Base-by-base conservation (phyloP, 1,139 yeast genomes). In the Debaryomyces robertsiae region DNA sequence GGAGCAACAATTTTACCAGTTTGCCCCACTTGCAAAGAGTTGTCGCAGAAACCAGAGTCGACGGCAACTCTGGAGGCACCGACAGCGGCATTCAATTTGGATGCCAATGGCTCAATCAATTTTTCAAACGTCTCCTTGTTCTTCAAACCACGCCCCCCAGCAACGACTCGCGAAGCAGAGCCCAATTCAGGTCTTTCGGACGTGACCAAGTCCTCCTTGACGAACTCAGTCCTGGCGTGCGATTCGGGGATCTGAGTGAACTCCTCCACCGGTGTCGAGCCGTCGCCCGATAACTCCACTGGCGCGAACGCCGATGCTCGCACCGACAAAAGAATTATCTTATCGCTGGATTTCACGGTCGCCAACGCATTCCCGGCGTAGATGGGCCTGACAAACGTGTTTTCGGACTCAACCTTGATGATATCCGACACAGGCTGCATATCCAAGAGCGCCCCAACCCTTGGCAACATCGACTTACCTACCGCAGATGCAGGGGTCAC, bases 41-140 rank as follows among this genome's bases (percentile, higher is more conserved):
- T 93, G 61, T 93, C 98, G 58, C 96, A 91, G 63, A 80, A 90
- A 0, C 97, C 98, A 35, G 95, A 78, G 63, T 93, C 98, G 22
- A 93, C 98, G 14, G 98, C 98, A 13, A 97, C 98, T 64, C 98
- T 83, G 6, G 96, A 89, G 9, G 98, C 98, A 57, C 98, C 98
- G 38, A 93, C 86, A 38, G 96, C 98, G 2, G 98, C 98, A 43
- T 82, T 81, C 46, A 93, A 69, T 46, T 87, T 78, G 43, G 81
- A 81, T 9, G 98, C 98, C 51, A 93, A 75, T 38, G 98, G 98
- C 50, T 77, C 81, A 43, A 93, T 72, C 48, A 89, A 55, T 45
- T 76, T 64, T 45, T 88, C 95, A 61, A 93, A 93, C 44, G 85
- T 84, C 59, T 86, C 96, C 66, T 89, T 91, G 62, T 82, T 84